phyloP scores from a whole-genome alignment of 2,329 filamentous ascomycete genomes.

The Penicillium psychrosexuale region DNA sequence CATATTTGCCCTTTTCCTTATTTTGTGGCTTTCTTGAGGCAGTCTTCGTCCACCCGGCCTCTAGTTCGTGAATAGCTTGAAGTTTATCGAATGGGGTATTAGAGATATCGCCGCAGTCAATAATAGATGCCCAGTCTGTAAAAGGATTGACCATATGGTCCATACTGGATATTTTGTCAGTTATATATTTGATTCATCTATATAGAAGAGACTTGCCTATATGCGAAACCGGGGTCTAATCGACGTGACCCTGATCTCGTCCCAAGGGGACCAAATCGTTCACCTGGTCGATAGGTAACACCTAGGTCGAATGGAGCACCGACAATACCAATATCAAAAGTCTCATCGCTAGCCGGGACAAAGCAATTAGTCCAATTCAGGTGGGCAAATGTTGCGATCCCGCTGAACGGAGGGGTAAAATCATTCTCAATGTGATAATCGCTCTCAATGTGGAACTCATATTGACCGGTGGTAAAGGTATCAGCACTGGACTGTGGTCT shows the following conservation, averaged over 20 bases:
- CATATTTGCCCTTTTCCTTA: background rate
- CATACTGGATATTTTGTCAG: background rate
- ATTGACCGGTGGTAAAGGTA: too few species aligned
- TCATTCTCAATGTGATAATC: background rate
- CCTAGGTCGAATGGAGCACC: background rate
- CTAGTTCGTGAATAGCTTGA: background rate
- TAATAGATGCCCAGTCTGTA: background rate
- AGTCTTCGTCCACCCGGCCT: background rate
- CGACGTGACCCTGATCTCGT: background rate
- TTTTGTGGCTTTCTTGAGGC: background rate
- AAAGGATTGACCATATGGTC: background rate
- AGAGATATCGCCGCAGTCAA: background rate
- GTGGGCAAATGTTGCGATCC: background rate
- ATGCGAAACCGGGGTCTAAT: background rate
- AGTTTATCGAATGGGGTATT: background rate
- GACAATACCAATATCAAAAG: background rate
- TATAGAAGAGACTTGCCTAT: background rate
- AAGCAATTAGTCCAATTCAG: background rate
- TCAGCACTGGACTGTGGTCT: too few species aligned
- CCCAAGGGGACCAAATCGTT: background rate
- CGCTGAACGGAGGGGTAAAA: background rate
- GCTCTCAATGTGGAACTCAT: background rate
- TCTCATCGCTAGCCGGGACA: background rate
- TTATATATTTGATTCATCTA: too few species aligned
- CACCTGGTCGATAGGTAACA: background rate